A percentile compares a stretch with the other conserved stretches of the same genome.
These are phyloP conservation scores for Acanthamoeba royreba DNA, from an alignment of 208 protist genomes.

Conservation along the genomic window DNA sequence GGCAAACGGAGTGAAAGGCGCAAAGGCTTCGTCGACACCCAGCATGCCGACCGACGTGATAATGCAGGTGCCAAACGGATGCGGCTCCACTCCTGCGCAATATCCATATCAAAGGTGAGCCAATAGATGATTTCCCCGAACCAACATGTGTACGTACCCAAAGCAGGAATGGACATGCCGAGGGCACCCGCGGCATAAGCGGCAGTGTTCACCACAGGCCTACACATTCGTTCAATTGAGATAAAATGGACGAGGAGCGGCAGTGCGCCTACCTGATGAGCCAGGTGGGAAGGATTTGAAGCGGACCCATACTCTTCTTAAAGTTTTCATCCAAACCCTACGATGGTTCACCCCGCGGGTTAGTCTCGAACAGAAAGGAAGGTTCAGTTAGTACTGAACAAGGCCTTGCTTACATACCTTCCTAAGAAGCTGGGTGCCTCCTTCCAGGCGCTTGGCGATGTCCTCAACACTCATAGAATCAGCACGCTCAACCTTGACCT, in stretches of 20 bases:
- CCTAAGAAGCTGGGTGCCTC: slow-evolving; percentile 5
- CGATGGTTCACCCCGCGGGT: too few species aligned
- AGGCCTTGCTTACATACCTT: too few species aligned
- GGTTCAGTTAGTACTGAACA: too few species aligned
- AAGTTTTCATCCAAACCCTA: slow-evolving; percentile 30
- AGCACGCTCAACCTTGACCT: slow-evolving; percentile 9
- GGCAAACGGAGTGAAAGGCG: slow-evolving; percentile 22
- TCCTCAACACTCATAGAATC: neutral
- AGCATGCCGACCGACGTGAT: slow-evolving; percentile 39
- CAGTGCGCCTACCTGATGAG: too few species aligned
- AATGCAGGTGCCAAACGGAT: slow-evolving; percentile 27
- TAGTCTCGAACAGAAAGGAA: too few species aligned
- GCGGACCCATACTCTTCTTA: slow-evolving; percentile 35
- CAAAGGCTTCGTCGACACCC: slow-evolving; percentile 28
- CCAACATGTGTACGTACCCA: neutral
- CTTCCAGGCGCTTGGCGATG: neutral
- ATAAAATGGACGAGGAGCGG: too few species aligned
- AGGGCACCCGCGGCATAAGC: neutral
- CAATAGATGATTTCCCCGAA: too few species aligned
- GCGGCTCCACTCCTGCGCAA: neutral
- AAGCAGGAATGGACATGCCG: neutral
- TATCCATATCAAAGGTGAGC: neutral
- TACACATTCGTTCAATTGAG: too few species aligned
- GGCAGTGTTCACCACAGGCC: neutral
- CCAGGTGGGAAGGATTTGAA: neutral